Evolutionary conservation across 208 protist genomes (phyloP), one percentile per base, ranked within the genome.

Genomic region (Acanthamoeba healyi): DNA sequence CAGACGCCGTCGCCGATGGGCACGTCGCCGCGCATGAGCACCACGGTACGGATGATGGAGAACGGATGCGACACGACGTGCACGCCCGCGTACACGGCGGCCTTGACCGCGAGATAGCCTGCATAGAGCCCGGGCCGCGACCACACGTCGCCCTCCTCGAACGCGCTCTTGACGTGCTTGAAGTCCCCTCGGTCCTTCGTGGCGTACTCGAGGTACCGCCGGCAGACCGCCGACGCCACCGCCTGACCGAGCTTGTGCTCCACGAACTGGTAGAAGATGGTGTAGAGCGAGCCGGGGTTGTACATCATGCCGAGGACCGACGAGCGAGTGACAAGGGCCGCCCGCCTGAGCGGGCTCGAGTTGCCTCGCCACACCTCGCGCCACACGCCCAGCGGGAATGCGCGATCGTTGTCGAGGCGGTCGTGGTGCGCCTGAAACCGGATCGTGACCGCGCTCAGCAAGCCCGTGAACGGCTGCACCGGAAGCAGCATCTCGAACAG

Each of bases 401-500:
- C 6, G 38, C 24, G 24, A 44, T 79, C 70, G 36, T 79, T 79
- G n/a, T 79, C 70, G 34, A 79, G 36, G n/a, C 70, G n/a, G 26
- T 79, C 70, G 70, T 38, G 70, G 34, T n/a, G 17, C 5, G 70
- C 70, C 36, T 79, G 70, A 44, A 79, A 79, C 42, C 70, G 70
- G 34, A 79, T 32, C 5, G 36, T 44, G 4, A 79, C 70, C 9
- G 70, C 15, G 36, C 70, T 79, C 9, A 79, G 70, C 6, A 79
- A 9, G 10, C 70, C 70, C 5, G 70, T 79, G 70, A 79, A 79
- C 17, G 70, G 70, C 70, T 79, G 70, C n/a, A 79, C 29, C 34
- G 70, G 34, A 42, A 79, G n/a, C n/a, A 79, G 70, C 70, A 79
- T 42, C 32, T 79, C 70, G 70, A 79, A 79, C 70, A 44, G 32